phyloP scores from a whole-genome alignment of 2,329 filamentous ascomycete species.

The Aspergillus caelatus region DNA sequence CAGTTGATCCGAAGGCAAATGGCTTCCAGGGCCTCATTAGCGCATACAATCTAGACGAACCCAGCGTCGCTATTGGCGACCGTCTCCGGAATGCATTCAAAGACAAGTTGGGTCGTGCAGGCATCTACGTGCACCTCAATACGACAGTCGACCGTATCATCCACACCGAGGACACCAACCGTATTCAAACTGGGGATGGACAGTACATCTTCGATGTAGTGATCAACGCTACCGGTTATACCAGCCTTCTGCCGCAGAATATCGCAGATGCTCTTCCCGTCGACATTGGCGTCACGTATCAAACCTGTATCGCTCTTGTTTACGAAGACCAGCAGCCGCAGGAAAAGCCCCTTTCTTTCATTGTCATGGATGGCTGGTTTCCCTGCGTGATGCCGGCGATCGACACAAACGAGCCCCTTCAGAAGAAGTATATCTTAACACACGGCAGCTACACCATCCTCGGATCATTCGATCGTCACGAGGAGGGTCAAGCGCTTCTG shows the following conservation, averaged over 20 bases:
- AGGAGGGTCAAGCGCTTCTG: background rate
- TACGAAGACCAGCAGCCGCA: constrained; percentile 5
- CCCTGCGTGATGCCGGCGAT: constrained; percentile 8
- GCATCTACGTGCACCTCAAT: constrained; percentile 5
- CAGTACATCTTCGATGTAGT: constrained; percentile 5
- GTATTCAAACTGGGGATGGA: background rate
- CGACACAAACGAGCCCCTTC: background rate
- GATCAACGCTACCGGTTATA: constrained; percentile 10
- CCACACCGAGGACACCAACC: background rate
- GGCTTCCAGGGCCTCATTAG: background rate
- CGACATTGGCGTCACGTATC: constrained; percentile 1
- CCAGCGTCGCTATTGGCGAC: background rate
- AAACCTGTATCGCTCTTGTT: constrained; percentile 2
- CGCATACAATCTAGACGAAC: constrained; percentile 8
- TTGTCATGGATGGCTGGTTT: constrained; percentile 12
- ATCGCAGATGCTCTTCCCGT: constrained; percentile 5
- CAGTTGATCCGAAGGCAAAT: background rate
- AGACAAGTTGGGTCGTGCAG: background rate
- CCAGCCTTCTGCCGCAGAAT: background rate
- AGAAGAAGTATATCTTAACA: constrained; percentile 5
- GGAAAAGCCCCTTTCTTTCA: constrained; percentile 4
- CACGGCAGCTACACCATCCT: constrained; percentile 10
- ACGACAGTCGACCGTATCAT: background rate
- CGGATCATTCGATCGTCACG: constrained; percentile 2
- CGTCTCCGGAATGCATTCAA: background rate